phyloP scores from a whole-genome alignment of 441 rosid genomes.

The Erodium moschatum region DNA sequence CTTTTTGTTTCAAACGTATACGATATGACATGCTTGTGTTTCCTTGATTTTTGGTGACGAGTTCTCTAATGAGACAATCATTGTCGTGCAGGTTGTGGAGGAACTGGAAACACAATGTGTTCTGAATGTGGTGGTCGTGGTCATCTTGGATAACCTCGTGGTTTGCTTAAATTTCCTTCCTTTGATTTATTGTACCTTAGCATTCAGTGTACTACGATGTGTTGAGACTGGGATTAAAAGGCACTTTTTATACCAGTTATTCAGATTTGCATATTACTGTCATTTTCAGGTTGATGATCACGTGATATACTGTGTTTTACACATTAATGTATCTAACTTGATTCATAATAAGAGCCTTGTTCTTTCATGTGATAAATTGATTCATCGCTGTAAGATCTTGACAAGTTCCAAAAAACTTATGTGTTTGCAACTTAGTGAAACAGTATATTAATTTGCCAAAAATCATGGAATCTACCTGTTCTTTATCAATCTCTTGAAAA shows the following conservation, averaged over 20 bases:
- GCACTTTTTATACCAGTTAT: slow-evolving; percentile 1
- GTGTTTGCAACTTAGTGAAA: background rate
- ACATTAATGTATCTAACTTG: background rate
- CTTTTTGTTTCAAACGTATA: background rate
- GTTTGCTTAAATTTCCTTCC: too few relatives aligned
- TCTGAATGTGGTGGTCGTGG: slow-evolving; percentile 80
- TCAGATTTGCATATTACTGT: background rate
- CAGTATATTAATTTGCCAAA: background rate
- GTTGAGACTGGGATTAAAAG: background rate
- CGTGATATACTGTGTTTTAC: background rate
- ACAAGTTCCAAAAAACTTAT: background rate
- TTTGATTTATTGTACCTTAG: too few relatives aligned
- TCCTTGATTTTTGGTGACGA: background rate
- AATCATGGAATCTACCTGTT: background rate
- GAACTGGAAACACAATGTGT: slow-evolving; percentile 82
- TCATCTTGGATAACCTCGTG: slow-evolving; percentile 37
- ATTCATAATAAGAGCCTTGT: background rate
- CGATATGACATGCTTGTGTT: background rate
- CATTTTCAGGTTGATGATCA: slow-evolving; percentile 6
- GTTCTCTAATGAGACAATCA: slow-evolving; percentile 7
- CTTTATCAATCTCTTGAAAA: background rate
- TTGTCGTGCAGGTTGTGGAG: slow-evolving; percentile 67
- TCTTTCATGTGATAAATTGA: background rate
- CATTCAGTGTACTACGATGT: slow-evolving; percentile 10
- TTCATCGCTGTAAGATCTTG: background rate